These are phyloP conservation scores for Sphaerobolus stellatus DNA, from an alignment of 1,284 basidiomycete genomes.

Conservation along the genomic window DNA sequence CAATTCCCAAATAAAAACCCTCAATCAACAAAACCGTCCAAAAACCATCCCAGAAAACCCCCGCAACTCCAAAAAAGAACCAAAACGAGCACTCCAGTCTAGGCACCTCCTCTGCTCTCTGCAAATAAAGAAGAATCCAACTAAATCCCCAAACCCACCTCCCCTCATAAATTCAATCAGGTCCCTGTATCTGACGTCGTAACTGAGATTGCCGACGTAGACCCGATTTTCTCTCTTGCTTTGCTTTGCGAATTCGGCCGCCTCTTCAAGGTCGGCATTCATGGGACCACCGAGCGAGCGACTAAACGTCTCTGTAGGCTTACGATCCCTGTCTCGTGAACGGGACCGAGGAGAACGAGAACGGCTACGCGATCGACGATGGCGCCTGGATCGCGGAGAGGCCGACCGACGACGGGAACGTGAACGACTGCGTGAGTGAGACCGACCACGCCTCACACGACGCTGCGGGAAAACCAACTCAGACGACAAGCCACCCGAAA, in stretches of 20 bases:
- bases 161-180: slow-evolving; percentile 98
- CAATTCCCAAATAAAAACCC: slow-evolving; percentile 76
- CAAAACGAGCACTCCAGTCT: slow-evolving; percentile 13
- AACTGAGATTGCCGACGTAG: slow-evolving; percentile 97
- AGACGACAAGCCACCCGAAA: slow-evolving; percentile 14
- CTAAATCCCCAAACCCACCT: slow-evolving; percentile 90
- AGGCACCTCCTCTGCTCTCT: slow-evolving; percentile 12
- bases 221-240: slow-evolving; percentile 97
- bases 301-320: slow-evolving; percentile 61
- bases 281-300: slow-evolving; percentile 87
- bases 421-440: slow-evolving; percentile 62
- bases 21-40: slow-evolving; percentile 75
- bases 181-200: slow-evolving; percentile 96
- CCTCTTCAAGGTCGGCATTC: slow-evolving; percentile 87
- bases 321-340: slow-evolving; percentile 62
- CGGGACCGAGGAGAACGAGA: slow-evolving; percentile 58
- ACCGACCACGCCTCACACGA: slow-evolving; percentile 45
- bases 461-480: slow-evolving; percentile 40
- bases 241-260: slow-evolving; percentile 85
- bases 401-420: slow-evolving; percentile 57
- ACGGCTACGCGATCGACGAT: slow-evolving; percentile 55
- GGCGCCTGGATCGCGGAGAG: slow-evolving; percentile 55
- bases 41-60: too few species aligned
- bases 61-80: slow-evolving; percentile 49
- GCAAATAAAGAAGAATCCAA: slow-evolving; percentile 17